Evolutionary conservation across 2,329 filamentous ascomycete genomes (phyloP).

Genomic region (Monosporascus sp.): DNA sequence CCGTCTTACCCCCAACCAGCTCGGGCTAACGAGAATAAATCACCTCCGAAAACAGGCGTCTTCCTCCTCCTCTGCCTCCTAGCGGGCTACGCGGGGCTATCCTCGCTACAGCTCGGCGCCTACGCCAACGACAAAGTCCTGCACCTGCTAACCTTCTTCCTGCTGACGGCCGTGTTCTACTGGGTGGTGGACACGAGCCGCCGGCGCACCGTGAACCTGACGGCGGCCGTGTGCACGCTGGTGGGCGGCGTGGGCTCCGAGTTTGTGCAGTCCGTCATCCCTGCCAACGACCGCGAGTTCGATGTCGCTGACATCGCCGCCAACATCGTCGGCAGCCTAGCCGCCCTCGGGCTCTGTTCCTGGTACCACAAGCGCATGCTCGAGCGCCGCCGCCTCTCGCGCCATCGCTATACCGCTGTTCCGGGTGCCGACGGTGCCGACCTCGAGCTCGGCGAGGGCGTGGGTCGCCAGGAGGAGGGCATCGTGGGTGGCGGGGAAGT

Average conservation of each 20-base stretch:
- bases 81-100: slow-evolving; percentile 75
- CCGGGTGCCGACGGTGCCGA: slow-evolving; percentile 60
- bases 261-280: slow-evolving; percentile 69
- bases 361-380: slow-evolving; percentile 97
- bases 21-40: slow-evolving; percentile 3
- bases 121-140: slow-evolving; percentile 84
- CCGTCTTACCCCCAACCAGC: too few species aligned
- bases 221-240: slow-evolving; percentile 72
- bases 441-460: slow-evolving; percentile 68
- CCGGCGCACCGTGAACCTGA: slow-evolving; percentile 78
- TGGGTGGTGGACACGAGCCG: slow-evolving; percentile 93
- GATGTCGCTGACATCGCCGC: slow-evolving; percentile 84
- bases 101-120: slow-evolving; percentile 49
- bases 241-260: slow-evolving; percentile 68
- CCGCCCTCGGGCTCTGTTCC: slow-evolving; percentile 67
- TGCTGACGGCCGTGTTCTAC: slow-evolving; percentile 85
- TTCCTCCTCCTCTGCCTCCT: slow-evolving; percentile 68
- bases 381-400: slow-evolving; percentile 67
- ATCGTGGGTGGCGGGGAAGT: slow-evolving; percentile 38
- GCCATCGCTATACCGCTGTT: slow-evolving; percentile 66
- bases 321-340: slow-evolving; percentile 74
- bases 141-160: slow-evolving; percentile 83
- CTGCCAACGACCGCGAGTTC: slow-evolving; percentile 58
- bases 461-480: slow-evolving; percentile 57
- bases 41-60: slow-evolving; percentile 44